Conservation (phyloP, 306 rosid species). For the Castanea mollissima region DNA sequence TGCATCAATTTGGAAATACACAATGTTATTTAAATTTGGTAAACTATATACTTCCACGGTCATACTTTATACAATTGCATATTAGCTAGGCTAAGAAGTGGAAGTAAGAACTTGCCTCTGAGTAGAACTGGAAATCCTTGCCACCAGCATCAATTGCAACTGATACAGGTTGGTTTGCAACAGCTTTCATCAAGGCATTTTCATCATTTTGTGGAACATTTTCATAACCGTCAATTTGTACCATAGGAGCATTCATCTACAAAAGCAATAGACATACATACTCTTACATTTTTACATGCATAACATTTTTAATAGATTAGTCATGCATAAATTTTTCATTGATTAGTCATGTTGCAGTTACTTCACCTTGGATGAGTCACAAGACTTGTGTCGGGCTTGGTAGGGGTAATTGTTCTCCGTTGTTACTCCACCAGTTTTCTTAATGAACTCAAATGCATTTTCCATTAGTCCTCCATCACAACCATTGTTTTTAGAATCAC, state of each 20-base stretch:
- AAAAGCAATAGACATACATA: background rate
- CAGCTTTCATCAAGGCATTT: slow-evolving; percentile 51
- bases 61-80: no score
- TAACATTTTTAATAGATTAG: background rate
- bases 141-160: slow-evolving; percentile 56
- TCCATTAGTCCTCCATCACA: slow-evolving; percentile 52
- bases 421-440: slow-evolving; percentile 36
- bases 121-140: slow-evolving; percentile 53
- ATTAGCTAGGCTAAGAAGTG: no score
- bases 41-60: no score
- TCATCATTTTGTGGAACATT: slow-evolving; percentile 45
- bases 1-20: no score
- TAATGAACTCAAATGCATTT: slow-evolving; percentile 38
- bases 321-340: background rate
- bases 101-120: slow-evolving; percentile 19
- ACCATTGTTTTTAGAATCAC: slow-evolving; percentile 33
- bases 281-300: background rate
- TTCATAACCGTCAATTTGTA: slow-evolving; percentile 50
- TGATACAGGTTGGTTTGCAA: slow-evolving; percentile 49
- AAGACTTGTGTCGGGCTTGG: slow-evolving; percentile 27
- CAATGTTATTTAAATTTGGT: no score
- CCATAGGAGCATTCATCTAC: slow-evolving; percentile 33
- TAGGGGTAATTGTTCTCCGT: slow-evolving; percentile 45
- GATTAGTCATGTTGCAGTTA: background rate
- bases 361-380: slow-evolving; percentile 39